Percentiles rank a stretch among this genome's conserved stretches.
phyloP scores from a whole-genome alignment of 192 early-diverging fungal species.

The Entrophospora sp. region DNA sequence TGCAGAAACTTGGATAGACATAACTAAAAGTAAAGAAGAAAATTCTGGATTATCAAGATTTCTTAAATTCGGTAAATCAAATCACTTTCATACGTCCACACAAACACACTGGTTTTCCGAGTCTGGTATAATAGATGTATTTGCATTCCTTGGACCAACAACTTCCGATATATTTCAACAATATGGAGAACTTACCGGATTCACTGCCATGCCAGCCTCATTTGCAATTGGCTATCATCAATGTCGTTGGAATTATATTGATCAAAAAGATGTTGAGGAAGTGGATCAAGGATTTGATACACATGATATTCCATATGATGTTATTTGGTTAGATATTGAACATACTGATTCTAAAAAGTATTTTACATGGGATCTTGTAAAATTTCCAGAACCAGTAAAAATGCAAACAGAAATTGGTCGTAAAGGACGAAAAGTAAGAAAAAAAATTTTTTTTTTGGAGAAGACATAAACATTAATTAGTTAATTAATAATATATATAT shows the following conservation, averaged over 20 bases:
- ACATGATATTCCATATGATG: slow-evolving; percentile 92
- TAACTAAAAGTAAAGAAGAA: slow-evolving; percentile 56
- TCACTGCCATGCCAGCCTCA: slow-evolving; percentile 70
- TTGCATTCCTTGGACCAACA: slow-evolving; percentile 69
- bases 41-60: slow-evolving; percentile 22
- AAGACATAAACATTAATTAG: neutral
- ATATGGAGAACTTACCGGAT: slow-evolving; percentile 73
- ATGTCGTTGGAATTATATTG: slow-evolving; percentile 97
- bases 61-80: slow-evolving; percentile 24
- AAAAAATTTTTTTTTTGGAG: no score
- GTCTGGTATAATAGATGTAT: slow-evolving; percentile 81
- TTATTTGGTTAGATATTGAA: slow-evolving; percentile 99
- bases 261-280: slow-evolving; percentile 76
- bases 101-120: slow-evolving; percentile 93
- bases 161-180: slow-evolving; percentile 60
- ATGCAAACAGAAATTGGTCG: slow-evolving; percentile 72
- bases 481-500: neutral
- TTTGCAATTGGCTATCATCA: slow-evolving; percentile 96
- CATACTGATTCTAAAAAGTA: slow-evolving; percentile 98
- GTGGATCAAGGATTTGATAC: slow-evolving; percentile 85
- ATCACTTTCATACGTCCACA: slow-evolving; percentile 35
- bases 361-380: slow-evolving; percentile 90
- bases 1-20: slow-evolving; percentile 97
- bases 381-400: slow-evolving; percentile 78
- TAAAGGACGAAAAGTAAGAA: slow-evolving; percentile 71